A percentile compares a stretch with the other conserved stretches of the same genome.
phyloP scores from a whole-genome alignment of 257 asterid genomes.

The Nicotiana benthamiana region DNA sequence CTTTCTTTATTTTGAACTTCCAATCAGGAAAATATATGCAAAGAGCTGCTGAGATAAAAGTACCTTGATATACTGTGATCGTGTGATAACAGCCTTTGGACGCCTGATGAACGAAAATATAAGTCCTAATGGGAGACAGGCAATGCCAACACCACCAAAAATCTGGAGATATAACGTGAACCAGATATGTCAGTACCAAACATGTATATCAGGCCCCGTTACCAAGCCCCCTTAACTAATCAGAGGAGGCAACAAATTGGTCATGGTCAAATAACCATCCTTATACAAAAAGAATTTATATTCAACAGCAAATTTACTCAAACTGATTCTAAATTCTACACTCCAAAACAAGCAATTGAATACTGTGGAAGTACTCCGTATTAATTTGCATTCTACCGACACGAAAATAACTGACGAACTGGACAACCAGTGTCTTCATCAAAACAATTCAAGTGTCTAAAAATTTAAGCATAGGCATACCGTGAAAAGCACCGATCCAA shows the following conservation, averaged over 20 bases:
- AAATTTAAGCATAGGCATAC: constrained; percentile 31
- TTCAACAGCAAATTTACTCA: neutral
- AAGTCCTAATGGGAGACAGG: constrained; percentile 92
- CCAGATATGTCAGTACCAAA: constrained; percentile 16
- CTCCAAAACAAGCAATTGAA: neutral
- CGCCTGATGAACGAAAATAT: constrained; percentile 90
- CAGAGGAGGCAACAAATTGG: neutral
- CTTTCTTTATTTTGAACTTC: neutral
- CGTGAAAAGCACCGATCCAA: constrained; percentile 89
- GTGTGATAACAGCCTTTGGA: constrained; percentile 98
- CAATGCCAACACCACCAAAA: constrained; percentile 98
- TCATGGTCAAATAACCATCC: neutral
- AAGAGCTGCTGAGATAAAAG: constrained; percentile 5
- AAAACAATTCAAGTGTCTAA: neutral
- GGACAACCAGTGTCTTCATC: neutral
- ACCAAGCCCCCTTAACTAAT: neutral
- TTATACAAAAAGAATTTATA: neutral
- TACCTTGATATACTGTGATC: constrained; percentile 99
- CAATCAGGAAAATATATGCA: neutral
- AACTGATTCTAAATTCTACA: neutral
- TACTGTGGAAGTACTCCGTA: neutral
- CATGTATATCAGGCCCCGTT: neutral
- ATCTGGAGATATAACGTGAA: constrained; percentile 43
- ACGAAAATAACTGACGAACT: neutral
- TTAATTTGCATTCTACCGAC: neutral